Evolutionary conservation across 2,329 filamentous ascomycete species (phyloP), one percentile per base, ranked within the genome.

Genomic region (Apiospora kogelbergensis): DNA sequence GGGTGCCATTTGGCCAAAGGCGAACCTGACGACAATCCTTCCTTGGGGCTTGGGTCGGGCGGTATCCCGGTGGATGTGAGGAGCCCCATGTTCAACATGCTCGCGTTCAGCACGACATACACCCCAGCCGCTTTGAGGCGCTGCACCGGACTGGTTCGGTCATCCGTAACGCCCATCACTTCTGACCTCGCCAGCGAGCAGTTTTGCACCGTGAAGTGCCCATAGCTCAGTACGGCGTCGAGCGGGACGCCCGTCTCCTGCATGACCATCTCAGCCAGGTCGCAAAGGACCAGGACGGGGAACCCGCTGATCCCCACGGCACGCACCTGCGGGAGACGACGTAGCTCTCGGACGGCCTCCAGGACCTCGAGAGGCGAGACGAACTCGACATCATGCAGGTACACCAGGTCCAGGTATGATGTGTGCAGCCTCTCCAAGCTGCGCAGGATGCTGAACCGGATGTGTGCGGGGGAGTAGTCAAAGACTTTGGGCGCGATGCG

Each of bases 291-390:
- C 10, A 89, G 85, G 1, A 97, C 88, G 0, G 95, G 95, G 73
- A 97, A 98, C 3, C 95, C 95, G 26, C 92, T 96, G 77, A 98
- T 97, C 40, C 96, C 96, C 33, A 98, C 87, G 76, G 97, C 97
- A 68, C 89, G 89, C 24, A 98, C 80, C 0, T 89, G 82, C 2
- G 92, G 91, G 65, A 91, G 85, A 76, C 94, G 91, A 30, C 95
- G 89, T 72, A 98, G 84, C 78, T 96, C 94, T 1, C 80, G 82
- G 10, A 95, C 86, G 0, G 91, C 92, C 3, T 74, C 83, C 6
- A 93, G 84, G 26, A 91, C 91, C 72, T 93, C 91, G 1, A 80
- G 81, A 0, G 88, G 81, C 0, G 88, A 85, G 0, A 95, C 91
- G 74, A 95, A 95, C 80, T 96, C 93, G 68, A 91, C 90, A 76